These are phyloP conservation scores for Paramecium pentaurelia DNA, from an alignment of 73 alveolate species.

Conservation along the genomic window DNA sequence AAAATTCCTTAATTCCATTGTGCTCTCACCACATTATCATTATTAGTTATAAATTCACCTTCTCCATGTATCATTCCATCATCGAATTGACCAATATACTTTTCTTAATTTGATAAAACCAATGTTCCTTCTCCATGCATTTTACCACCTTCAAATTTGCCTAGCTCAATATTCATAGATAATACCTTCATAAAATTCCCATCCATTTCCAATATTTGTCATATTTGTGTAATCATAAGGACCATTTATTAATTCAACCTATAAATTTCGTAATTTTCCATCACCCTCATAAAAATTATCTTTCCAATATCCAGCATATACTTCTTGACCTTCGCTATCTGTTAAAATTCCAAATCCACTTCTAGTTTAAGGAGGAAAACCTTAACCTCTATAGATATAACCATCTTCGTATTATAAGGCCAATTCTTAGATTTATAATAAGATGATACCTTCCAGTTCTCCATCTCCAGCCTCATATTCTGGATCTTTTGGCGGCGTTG, in stretches of 20 bases:
- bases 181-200: constrained; percentile 27
- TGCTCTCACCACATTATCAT: background rate
- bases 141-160: constrained; percentile 6
- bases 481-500: background rate
- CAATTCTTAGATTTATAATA: background rate
- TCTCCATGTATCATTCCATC: constrained; percentile 47
- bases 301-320: constrained; percentile 23
- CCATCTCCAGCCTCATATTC: background rate
- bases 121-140: constrained; percentile 18
- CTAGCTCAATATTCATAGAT: background rate
- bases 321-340: constrained; percentile 17
- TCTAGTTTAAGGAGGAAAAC: background rate
- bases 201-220: constrained; percentile 30
- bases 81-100: background rate
- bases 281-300: constrained; percentile 6
- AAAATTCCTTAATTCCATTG: constrained; percentile 23
- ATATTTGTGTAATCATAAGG: background rate
- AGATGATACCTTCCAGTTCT: background rate
- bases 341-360: constrained; percentile 21
- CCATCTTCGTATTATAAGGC: constrained; percentile 38
- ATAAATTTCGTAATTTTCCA: background rate
- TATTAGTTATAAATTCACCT: background rate
- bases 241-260: background rate
- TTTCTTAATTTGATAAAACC: background rate
- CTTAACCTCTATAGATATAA: constrained; percentile 27